phyloP scores from a whole-genome alignment of 768 basidiomycete genomes.

The Gelatoporia subvermispora region DNA sequence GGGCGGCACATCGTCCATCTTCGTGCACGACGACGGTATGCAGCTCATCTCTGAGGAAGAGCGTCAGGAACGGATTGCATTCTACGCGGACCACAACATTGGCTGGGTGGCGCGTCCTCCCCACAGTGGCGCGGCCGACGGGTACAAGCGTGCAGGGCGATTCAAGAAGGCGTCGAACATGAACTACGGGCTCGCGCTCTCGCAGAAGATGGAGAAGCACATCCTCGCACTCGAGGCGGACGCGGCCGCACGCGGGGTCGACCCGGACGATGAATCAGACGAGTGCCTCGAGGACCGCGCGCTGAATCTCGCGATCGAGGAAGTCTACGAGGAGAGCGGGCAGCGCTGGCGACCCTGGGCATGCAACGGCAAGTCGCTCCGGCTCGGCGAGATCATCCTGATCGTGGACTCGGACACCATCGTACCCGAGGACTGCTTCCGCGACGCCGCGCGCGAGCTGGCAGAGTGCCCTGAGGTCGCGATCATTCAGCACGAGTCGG shows the following conservation, averaged over 20 bases:
- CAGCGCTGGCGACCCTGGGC: slow-evolving; percentile 69
- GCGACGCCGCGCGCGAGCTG: slow-evolving; percentile 85
- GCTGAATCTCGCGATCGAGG: slow-evolving; percentile 68
- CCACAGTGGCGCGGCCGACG: slow-evolving; percentile 56
- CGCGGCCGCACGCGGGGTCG: slow-evolving; percentile 28
- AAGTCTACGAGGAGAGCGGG: slow-evolving; percentile 57
- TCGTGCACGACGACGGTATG: slow-evolving; percentile 82
- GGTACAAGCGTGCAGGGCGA: slow-evolving; percentile 76
- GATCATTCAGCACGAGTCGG: slow-evolving; percentile 90
- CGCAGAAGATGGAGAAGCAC: slow-evolving; percentile 52
- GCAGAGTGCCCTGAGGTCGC: slow-evolving; percentile 77
- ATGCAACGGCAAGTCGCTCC: slow-evolving; percentile 65
- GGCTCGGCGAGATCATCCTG: slow-evolving; percentile 76
- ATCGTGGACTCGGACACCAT: slow-evolving; percentile 80
- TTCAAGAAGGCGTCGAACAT: slow-evolving; percentile 96
- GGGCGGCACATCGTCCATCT: slow-evolving; percentile 74
- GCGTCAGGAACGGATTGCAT: slow-evolving; percentile 58
- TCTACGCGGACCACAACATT: slow-evolving; percentile 74
- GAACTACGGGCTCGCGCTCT: slow-evolving; percentile 77
- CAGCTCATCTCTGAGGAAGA: slow-evolving; percentile 63
- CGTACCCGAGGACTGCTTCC: slow-evolving; percentile 84
- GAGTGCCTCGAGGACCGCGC: slow-evolving; percentile 67
- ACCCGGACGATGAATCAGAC: slow-evolving; percentile 32
- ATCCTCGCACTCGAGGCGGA: slow-evolving; percentile 42
- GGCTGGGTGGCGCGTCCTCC: slow-evolving; percentile 81